Base-by-base conservation (phyloP, 345 rosid species). In the Syzygium aqueum region DNA sequence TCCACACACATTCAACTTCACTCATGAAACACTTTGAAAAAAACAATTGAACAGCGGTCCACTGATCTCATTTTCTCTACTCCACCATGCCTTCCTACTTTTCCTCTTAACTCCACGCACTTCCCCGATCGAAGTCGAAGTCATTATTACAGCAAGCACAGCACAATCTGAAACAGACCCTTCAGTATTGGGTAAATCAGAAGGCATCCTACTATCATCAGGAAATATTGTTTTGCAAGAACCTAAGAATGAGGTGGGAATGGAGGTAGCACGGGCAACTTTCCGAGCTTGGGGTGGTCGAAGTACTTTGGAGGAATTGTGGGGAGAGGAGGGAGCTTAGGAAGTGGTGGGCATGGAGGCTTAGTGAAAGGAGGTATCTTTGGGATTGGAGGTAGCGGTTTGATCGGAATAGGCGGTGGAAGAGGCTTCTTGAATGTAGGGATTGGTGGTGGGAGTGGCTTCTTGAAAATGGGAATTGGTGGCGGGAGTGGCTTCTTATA, bases 281-380 rank as follows among this genome's bases (percentile, higher is more conserved):
- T 94, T 40, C 94, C 92, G 84, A 91, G 91, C 91, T 94, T 90
- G 27, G 91, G 93, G 83, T 90, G 90, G 85, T 89, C 85, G 49
- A 33, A 73, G 49, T 33, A 61, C 91, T 92, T 93, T 59, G 94
- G 94, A 88, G 94, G 93, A 86, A 84, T 51, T 50, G 87, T 87
- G 54, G 88, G 91, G 63, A 86, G 19, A 7, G 88, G 92, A 84
- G 93, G 93, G 27, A 85, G 61, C 78, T 67, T 88, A 37, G 88
- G 83, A 50, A 61, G 43, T 2, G 91, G 91, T 46, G 89, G 87
- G 10, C 86, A 88, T 25, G 88, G 90, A 23, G 88, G 85, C 59
- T 88, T 85, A 77, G 87, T 84, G 82, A 87, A 86, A 30, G 88
- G 11, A n/a, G 92, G 89, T 16, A 86, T 87, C 33, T 63, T 25